Conservation (phyloP, 805 yeast genomes). For the Dipodascus geniculatus region DNA sequence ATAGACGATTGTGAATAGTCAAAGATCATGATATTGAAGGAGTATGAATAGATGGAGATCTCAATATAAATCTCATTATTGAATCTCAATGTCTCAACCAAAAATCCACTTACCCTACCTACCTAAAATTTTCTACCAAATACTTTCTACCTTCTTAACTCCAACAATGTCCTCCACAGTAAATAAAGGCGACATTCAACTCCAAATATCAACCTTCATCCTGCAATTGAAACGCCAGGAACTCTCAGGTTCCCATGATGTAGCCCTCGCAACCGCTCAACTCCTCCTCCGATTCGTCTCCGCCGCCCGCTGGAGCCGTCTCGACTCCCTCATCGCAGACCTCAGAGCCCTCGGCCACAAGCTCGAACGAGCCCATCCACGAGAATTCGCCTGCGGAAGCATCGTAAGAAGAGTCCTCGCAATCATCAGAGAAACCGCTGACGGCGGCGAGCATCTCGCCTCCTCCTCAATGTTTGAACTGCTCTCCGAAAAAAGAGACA, state of each 20-base stretch:
- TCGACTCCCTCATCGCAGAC: slow-evolving; percentile 58
- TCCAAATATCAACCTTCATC: slow-evolving; percentile 1
- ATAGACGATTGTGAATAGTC: too few relatives aligned
- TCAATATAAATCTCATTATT: too few relatives aligned
- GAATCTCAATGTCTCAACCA: too few relatives aligned
- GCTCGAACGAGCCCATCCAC: slow-evolving; percentile 67
- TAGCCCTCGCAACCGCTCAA: slow-evolving; percentile 82
- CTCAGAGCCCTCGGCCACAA: slow-evolving; percentile 63
- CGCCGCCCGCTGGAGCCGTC: slow-evolving; percentile 74
- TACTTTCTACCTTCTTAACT: neutral
- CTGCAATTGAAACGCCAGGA: slow-evolving; percentile 64
- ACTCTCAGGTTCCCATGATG: slow-evolving; percentile 63
- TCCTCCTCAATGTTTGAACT: slow-evolving; percentile 69
- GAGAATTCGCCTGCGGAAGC: slow-evolving; percentile 82
- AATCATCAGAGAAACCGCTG: slow-evolving; percentile 75
- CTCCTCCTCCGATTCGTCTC: slow-evolving; percentile 79
- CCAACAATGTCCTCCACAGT: neutral
- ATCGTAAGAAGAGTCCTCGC: slow-evolving; percentile 83
- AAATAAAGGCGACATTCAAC: neutral
- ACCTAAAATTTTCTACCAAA: neutral
- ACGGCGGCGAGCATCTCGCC: slow-evolving; percentile 29
- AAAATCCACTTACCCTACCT: neutral
- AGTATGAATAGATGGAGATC: too few relatives aligned
- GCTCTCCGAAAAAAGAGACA: slow-evolving; percentile 33
- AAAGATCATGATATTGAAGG: too few relatives aligned